Evolutionary conservation across 106 monocot species (phyloP), one percentile per base, ranked within the genome.

Genomic region (Allium cepa): DNA sequence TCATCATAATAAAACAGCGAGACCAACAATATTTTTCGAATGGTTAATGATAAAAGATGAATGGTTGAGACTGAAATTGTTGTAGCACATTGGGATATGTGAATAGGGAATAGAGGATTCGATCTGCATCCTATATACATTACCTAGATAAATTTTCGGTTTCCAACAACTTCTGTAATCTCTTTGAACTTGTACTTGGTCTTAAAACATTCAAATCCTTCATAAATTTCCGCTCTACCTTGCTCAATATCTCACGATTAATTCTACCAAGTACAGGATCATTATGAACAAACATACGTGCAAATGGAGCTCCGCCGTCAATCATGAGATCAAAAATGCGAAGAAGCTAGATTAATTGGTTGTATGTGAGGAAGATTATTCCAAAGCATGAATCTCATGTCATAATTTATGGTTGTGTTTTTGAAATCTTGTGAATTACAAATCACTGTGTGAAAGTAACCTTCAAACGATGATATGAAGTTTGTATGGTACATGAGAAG

Each of bases 401-500:
- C 84, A 27, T 84, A 69, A 70, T 89, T 97, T 61, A 92, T 62
- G 7, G 96, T 88, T 53, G 88, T 97, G 62, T 87, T 92, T 74
- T 91, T 91, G 57, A 86, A 97, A 46, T 97, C 81, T 66, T 82
- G 75, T 17, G 96, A 97, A 36, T 97, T 92, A 80, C 96, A 97
- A 69, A 97, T 88, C 10, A 89, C 88, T 12, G 96, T 87, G 48
- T 97, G 96, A 77, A 97, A 92, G 78, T 96, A 96, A 57, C 82
- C 73, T 68, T 96, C 96, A 0, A 72, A 61, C 26, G 91, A 84
- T 57, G 77, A 78, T 12, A 96, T 64, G 77, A 84, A 96, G 62
- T 96, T 96, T 52, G 86, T 86, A 65, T n/a, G n/a, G n/a, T n/a
- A n/a, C n/a, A n/a, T 83, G 48, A 96, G 78, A 17, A 92, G 56